Evolutionary conservation across 1,284 basidiomycete species (phyloP).

Genomic region (Ganoderma boninense): DNA sequence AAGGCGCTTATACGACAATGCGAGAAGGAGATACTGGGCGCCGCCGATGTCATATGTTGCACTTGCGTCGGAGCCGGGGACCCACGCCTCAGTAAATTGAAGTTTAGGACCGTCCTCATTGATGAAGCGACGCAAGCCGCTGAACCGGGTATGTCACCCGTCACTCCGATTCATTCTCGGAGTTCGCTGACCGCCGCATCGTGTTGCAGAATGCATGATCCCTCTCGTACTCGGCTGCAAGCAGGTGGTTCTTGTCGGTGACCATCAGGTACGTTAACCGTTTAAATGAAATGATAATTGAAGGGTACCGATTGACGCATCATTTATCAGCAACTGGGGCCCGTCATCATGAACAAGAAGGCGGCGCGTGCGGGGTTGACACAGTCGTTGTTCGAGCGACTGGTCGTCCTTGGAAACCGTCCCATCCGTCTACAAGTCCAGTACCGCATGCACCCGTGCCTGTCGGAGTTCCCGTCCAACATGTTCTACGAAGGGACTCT

Average conservation of each 20-base stretch:
- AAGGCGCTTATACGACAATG: constrained; percentile 94
- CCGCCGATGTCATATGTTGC: constrained; percentile 98
- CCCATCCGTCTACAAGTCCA: constrained; percentile 99
- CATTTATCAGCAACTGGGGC: constrained; percentile 84
- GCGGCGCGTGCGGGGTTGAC: constrained; percentile 97
- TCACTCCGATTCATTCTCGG: constrained; percentile 7
- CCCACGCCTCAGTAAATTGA: constrained; percentile 93
- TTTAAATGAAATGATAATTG: constrained; percentile 10
- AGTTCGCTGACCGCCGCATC: constrained; percentile 9
- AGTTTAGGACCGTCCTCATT: constrained; percentile 98
- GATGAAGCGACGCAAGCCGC: constrained; percentile 99
- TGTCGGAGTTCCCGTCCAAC: constrained; percentile 99
- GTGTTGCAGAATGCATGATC: constrained; percentile 92
- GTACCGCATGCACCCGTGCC: constrained; percentile 99
- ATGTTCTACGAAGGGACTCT: constrained; percentile 99
- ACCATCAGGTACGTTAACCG: constrained; percentile 76
- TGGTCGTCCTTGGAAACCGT: constrained; percentile 94
- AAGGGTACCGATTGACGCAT: constrained; percentile 25
- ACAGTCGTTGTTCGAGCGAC: constrained; percentile 97
- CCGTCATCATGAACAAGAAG: constrained; percentile 99
- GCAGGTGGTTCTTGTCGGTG: constrained; percentile 97
- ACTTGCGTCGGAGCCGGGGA: constrained; percentile 99
- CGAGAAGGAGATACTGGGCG: constrained; percentile 95
- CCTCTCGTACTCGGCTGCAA: constrained; percentile 98
- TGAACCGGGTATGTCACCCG: constrained; percentile 81